A percentile compares a stretch with the other conserved stretches of the same genome.
Conservation (phyloP, 306 rosid genomes). For the Fragaria vesca region DNA sequence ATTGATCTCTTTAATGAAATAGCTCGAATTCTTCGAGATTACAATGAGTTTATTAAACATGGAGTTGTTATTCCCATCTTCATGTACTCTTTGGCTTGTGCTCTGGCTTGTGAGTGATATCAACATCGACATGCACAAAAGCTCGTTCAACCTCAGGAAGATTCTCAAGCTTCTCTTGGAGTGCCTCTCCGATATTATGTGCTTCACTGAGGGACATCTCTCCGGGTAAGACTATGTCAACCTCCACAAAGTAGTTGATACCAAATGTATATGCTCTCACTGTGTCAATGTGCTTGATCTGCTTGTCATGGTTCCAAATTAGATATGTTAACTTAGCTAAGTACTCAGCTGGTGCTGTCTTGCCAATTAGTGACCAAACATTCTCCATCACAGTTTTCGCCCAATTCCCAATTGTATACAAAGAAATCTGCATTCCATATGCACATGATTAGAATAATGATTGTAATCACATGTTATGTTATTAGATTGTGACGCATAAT, state of each 20-base stretch:
- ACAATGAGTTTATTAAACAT: neutral
- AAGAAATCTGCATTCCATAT: conserved; percentile 59
- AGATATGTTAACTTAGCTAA: conserved; percentile 81
- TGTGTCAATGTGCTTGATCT: conserved; percentile 70
- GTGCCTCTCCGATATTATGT: conserved; percentile 84
- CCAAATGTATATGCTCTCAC: conserved; percentile 85
- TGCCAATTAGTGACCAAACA: conserved; percentile 78
- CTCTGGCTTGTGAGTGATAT: conserved; percentile 69
- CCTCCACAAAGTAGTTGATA: conserved; percentile 77
- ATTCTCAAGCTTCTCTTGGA: conserved; percentile 82
- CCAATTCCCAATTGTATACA: conserved; percentile 84
- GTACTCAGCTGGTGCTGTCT: conserved; percentile 79
- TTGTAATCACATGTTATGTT: neutral
- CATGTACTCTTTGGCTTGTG: conserved; percentile 48
- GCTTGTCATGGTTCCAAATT: conserved; percentile 77
- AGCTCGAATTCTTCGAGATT: neutral
- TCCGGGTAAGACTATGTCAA: conserved; percentile 66
- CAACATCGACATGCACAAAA: conserved; percentile 88
- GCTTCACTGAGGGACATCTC: conserved; percentile 65
- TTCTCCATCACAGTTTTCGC: conserved; percentile 85
- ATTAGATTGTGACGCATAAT: neutral
- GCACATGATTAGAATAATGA: neutral
- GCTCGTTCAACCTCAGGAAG: conserved; percentile 84
- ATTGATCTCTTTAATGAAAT: neutral
- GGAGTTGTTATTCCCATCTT: neutral